phyloP scores from a whole-genome alignment of 108 stramenopile genomes.

The Cyclotella kingstonii region DNA sequence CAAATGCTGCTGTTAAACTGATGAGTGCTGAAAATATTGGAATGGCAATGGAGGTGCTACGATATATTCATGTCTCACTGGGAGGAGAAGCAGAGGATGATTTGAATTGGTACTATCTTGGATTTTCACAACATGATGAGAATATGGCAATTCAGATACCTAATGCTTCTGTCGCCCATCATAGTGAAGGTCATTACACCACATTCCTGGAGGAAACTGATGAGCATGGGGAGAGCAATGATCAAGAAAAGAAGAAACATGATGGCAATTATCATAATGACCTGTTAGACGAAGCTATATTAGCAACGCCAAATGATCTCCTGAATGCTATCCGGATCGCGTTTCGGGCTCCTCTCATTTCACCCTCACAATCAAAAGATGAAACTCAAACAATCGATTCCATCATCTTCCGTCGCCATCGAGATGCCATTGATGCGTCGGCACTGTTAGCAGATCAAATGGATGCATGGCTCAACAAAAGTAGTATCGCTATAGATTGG shows the following conservation, averaged over 20 bases:
- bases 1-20: not conserved
- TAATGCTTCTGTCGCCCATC: not conserved
- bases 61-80: constrained; percentile 31
- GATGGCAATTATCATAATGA: not conserved
- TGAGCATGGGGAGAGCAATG: not conserved
- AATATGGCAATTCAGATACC: not conserved
- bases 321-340: constrained; percentile 38
- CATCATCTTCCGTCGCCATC: constrained; percentile 27
- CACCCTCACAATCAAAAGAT: constrained; percentile 15
- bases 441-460: constrained; percentile 33
- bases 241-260: not conserved
- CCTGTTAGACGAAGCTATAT: constrained; percentile 11
- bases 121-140: not conserved
- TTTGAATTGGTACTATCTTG: constrained; percentile 39
- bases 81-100: constrained; percentile 37
- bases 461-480: constrained; percentile 18
- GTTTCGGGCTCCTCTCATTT: constrained; percentile 33
- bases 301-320: constrained; percentile 27
- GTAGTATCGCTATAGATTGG: constrained; percentile 30
- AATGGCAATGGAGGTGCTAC: constrained; percentile 43
- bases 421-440: constrained; percentile 42
- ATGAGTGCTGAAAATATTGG: constrained; percentile 26
- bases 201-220: not conserved
- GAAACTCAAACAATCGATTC: not conserved
- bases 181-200: not conserved